Evolutionary conservation across 2,329 filamentous ascomycete genomes (phyloP), one percentile per base, ranked within the genome.

Genomic region (Penicillium hesseltinei): DNA sequence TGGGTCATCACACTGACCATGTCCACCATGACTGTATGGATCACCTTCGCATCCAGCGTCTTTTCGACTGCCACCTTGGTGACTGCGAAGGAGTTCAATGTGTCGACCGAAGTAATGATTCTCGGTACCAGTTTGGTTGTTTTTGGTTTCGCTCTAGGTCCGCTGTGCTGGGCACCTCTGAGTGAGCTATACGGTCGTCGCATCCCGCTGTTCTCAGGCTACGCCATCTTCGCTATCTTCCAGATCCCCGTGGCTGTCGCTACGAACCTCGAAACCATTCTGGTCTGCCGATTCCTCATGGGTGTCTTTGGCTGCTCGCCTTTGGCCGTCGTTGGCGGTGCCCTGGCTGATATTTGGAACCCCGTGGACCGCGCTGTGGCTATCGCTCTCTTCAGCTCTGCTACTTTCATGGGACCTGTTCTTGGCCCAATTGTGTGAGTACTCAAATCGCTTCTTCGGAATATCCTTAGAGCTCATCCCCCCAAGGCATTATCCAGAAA

Each of bases 211-310:
- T 77, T 82, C 64, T 59, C 76, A 10, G 80, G 80, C 0, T 80
- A 78, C 56, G 59, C 72, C 23, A 60, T 77, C 38, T 82, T 83
- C 58, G 74, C 75, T 3, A 76, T 84, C 40, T 82, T 83, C 59
- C 78, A 83, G 53, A 80, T 85, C 49, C 78, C 80, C 0, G 78
- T 82, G 7, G 82, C 78, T 1, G 76, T 82, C 1, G 80, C 81
- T 0, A 72, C 73, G 25, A 82, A 84, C 60, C 47, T 83, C 0
- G 62, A 80, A 31, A 83, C 81, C 0, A 77, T 84, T 51, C 74
- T 84, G 63, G 60, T 84, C 15, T 79, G 73, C 53, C 77, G 83
- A 0, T 85, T 85, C 62, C 70, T 85, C 4, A 73, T 74, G 0
- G 83, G 82, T 2, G 48, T 80, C 4, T 82, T 82, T 59, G 81